phyloP scores from a whole-genome alignment of 2,329 filamentous ascomycete genomes.

The Fusarium continuum region DNA sequence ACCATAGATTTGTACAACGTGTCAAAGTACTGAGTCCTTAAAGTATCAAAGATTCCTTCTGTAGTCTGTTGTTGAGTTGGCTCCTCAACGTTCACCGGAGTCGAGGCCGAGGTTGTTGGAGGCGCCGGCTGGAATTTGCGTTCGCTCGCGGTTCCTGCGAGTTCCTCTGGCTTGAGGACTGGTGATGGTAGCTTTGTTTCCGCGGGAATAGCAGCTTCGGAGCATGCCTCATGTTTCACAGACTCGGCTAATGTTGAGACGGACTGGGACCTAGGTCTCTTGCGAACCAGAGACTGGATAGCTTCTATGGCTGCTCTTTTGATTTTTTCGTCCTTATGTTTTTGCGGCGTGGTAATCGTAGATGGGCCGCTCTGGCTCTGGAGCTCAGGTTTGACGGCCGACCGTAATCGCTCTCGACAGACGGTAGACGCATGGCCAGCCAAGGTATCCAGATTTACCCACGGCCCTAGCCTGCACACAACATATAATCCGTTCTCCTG shows the following conservation, averaged over 20 bases:
- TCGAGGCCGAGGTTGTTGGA: neutral
- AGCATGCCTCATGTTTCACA: constrained; percentile 25
- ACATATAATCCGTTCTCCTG: constrained; percentile 70
- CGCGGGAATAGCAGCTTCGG: constrained; percentile 15
- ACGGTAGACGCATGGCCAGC: constrained; percentile 56
- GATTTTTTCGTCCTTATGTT: constrained; percentile 62
- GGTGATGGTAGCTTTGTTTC: constrained; percentile 37
- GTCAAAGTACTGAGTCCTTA: constrained; percentile 67
- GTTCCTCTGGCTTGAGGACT: constrained; percentile 27
- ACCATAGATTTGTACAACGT: constrained; percentile 71
- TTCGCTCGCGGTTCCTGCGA: neutral
- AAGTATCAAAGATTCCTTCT: constrained; percentile 64
- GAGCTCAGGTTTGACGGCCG: constrained; percentile 25
- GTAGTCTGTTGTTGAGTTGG: constrained; percentile 52
- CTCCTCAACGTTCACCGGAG: constrained; percentile 4
- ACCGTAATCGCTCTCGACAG: constrained; percentile 45
- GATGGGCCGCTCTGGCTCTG: constrained; percentile 30
- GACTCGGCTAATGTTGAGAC: constrained; percentile 49
- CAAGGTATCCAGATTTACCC: constrained; percentile 69
- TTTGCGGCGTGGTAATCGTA: constrained; percentile 54
- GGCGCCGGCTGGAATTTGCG: neutral
- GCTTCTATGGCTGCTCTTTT: constrained; percentile 69
- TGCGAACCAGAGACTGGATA: constrained; percentile 68
- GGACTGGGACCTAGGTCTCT: constrained; percentile 57
- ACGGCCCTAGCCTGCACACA: constrained; percentile 72